phyloP scores from a whole-genome alignment of 768 basidiomycete species.

The Hemileccinum rubropunctum region DNA sequence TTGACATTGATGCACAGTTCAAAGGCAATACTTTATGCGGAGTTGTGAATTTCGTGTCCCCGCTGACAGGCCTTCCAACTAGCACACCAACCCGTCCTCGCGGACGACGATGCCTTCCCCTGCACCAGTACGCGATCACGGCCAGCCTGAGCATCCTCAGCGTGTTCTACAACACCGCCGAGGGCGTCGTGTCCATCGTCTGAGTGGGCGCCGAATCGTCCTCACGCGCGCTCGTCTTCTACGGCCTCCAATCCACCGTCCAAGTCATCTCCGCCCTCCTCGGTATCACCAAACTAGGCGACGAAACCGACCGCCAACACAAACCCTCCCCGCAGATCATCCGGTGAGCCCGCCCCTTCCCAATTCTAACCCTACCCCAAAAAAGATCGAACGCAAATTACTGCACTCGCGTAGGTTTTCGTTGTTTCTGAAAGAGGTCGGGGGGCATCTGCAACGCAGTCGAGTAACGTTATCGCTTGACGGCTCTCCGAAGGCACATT shows the following conservation, averaged over 20 bases:
- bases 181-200: slow-evolving; percentile 43
- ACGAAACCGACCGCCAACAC: slow-evolving; percentile 20
- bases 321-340: slow-evolving; percentile 8
- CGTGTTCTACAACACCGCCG: slow-evolving; percentile 38
- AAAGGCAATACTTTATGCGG: too few species aligned
- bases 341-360: slow-evolving; percentile 14
- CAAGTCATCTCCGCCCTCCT: slow-evolving; percentile 43
- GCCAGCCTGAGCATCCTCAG: slow-evolving; percentile 44
- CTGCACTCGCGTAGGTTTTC: too few species aligned
- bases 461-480: too few species aligned
- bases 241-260: slow-evolving; percentile 46
- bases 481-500: too few species aligned
- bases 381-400: too few species aligned
- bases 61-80: too few species aligned
- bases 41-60: too few species aligned
- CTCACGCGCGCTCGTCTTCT: slow-evolving; percentile 46
- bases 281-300: slow-evolving; percentile 29
- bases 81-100: too few species aligned
- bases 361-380: too few species aligned
- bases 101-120: slow-evolving; percentile 20
- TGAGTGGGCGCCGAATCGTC: slow-evolving; percentile 45
- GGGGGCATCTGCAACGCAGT: too few species aligned
- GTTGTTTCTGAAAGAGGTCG: too few species aligned
- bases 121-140: slow-evolving; percentile 37
- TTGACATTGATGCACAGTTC: too few species aligned